These are phyloP conservation scores for Phylloporus scabripes DNA, from an alignment of 768 basidiomycete genomes.

Conservation along the genomic window DNA sequence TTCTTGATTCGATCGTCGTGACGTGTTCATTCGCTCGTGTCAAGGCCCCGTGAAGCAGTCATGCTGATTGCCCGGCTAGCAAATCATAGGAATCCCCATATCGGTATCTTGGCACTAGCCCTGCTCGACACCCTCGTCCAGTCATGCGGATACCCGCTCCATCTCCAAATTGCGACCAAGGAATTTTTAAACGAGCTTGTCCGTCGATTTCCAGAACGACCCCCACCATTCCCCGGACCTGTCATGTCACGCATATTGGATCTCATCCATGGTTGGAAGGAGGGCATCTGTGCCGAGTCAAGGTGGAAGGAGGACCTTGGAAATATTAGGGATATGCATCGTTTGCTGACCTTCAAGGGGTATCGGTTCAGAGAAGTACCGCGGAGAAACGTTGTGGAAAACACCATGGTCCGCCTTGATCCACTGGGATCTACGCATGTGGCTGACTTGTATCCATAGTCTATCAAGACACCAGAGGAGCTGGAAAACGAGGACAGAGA, in stretches of 20 bases:
- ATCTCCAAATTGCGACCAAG: conserved; percentile 94
- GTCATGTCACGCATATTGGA: conserved; percentile 95
- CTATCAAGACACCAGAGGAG: conserved; percentile 92
- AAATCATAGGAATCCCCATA: conserved; percentile 91
- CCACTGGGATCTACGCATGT: background rate
- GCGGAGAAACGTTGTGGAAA: conserved; percentile 15
- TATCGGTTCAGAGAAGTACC: conserved; percentile 62
- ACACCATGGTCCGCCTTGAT: conserved; percentile 18
- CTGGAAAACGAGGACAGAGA: conserved; percentile 92
- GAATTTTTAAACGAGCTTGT: conserved; percentile 99
- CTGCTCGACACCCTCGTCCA: conserved; percentile 90
- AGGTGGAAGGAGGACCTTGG: conserved; percentile 96
- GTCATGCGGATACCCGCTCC: conserved; percentile 95
- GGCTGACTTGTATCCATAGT: conserved; percentile 40
- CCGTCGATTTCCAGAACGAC: conserved; percentile 94
- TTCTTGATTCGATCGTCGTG: background rate
- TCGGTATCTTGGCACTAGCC: conserved; percentile 79
- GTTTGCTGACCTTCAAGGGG: conserved; percentile 91
- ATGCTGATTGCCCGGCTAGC: conserved; percentile 79
- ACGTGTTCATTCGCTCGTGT: background rate
- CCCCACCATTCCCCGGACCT: conserved; percentile 89
- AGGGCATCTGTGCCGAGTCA: conserved; percentile 80
- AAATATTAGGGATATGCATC: conserved; percentile 97
- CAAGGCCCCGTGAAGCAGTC: conserved; percentile 85
- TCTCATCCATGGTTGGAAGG: conserved; percentile 91